phyloP scores from a whole-genome alignment of 2,329 filamentous ascomycete species.

The Pseudonectria buxi region DNA sequence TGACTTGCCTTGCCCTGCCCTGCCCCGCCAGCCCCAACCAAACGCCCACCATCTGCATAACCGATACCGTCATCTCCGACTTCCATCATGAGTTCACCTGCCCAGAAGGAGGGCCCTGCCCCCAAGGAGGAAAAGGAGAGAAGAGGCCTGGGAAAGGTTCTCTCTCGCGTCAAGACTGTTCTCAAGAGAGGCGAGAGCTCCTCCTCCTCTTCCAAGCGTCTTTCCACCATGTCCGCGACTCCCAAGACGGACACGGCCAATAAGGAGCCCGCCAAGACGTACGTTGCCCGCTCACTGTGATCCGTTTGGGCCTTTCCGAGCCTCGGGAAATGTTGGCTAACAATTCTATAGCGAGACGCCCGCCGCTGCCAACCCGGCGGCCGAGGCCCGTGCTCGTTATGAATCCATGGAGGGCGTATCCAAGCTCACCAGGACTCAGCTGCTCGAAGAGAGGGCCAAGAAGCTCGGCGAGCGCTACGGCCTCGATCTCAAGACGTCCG shows the following conservation, averaged over 20 bases:
- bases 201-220: conserved; percentile 22
- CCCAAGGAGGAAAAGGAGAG: conserved; percentile 34
- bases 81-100: conserved; percentile 37
- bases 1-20: too few relatives aligned
- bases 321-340: conserved; percentile 4
- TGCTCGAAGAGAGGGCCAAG: conserved; percentile 51
- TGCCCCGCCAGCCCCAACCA: too few relatives aligned
- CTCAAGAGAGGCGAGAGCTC: conserved; percentile 37
- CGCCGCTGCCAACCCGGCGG: conserved; percentile 12
- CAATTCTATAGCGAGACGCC: conserved; percentile 10
- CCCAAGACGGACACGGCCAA: conserved; percentile 9
- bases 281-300: conserved; percentile 6
- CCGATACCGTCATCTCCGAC: conserved; percentile 3
- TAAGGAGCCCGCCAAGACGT: conserved; percentile 17
- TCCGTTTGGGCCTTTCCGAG: not conserved
- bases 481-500: conserved; percentile 46
- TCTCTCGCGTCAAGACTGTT: conserved; percentile 44
- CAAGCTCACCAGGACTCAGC: conserved; percentile 41
- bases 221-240: conserved; percentile 17
- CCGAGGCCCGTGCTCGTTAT: conserved; percentile 22
- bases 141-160: conserved; percentile 41
- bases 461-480: conserved; percentile 50
- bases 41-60: not conserved
- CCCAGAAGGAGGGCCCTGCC: conserved; percentile 30
- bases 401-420: conserved; percentile 26